Evolutionary conservation across 1,284 basidiomycete genomes (phyloP), one percentile per base, ranked within the genome.

Genomic region (Caloboletus inedulis): DNA sequence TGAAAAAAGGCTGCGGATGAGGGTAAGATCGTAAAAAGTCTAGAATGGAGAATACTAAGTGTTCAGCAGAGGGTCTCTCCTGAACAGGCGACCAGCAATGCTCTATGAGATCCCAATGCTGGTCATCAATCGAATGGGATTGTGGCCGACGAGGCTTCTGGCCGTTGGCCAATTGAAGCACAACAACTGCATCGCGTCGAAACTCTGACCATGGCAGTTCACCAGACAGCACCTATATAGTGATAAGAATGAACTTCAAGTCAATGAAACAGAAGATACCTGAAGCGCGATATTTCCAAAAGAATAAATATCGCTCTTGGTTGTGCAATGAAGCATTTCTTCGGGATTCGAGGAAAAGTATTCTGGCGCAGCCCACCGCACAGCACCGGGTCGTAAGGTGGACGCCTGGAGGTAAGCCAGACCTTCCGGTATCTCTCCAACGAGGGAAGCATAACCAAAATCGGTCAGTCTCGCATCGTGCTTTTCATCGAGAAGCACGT

Each of bases 21-120:
- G 36, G 49, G 21, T 29, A 19, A 14, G 33, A 10, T 41, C 31
- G 48, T 31, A 43, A 18, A 36, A 56, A 59, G 12, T 8, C 8
- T 5, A 9, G 27, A 16, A 88, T 82, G 59, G 25, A 42, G 10
- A 33, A 47, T 5, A 45, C 36, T n/a, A 53, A 13, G 21, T 23
- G 19, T 35, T 54, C 45, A 23, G 48, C 30, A 1, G 50, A 13
- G 16, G 54, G 55, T 43, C 58, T 40, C 23, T 49, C 34, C 8
- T 43, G 7, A 29, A 48, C 27, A 1, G 41, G 12, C 2, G 29
- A 46, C 48, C 59, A 61, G 27, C 51, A 59, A 7, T 29, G 4
- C 9, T 61, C 14, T 36, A 60, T 49, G 29, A 59, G 42, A 6
- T 25, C 21, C 58, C 59, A 58, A 27, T 54, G 34, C 6, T 19